Conservation (phyloP, 2,329 filamentous ascomycete species). For the Cordyceps farinosa region DNA sequence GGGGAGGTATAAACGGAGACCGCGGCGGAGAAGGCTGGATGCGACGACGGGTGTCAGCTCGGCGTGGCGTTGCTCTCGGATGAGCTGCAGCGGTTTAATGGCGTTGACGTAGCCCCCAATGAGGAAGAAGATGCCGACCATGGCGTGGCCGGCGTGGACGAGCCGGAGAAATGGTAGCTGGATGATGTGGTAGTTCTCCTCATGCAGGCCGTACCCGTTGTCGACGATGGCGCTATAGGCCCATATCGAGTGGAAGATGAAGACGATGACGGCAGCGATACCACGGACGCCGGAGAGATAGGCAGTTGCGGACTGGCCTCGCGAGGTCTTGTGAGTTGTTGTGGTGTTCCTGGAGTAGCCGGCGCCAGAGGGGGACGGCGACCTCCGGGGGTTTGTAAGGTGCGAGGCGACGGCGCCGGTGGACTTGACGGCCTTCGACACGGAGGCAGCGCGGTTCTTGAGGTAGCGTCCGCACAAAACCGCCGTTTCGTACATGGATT, state of each 20-base stretch:
- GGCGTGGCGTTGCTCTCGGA: constrained; percentile 2
- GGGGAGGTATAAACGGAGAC: constrained; percentile 1
- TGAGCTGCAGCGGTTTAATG: neutral
- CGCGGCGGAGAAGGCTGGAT: constrained; percentile 5
- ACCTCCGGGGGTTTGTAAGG: neutral
- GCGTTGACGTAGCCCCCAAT: constrained; percentile 19
- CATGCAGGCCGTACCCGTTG: constrained; percentile 7
- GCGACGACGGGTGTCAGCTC: constrained; percentile 6
- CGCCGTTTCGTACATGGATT: neutral
- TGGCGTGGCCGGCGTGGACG: constrained; percentile 17
- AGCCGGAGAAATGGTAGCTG: constrained; percentile 17
- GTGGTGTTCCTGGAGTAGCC: neutral
- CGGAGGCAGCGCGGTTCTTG: constrained; percentile 6
- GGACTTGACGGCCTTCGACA: neutral
- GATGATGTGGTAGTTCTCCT: constrained; percentile 8
- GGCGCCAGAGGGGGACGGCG: neutral
- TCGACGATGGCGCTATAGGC: neutral
- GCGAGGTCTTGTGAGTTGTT: neutral
- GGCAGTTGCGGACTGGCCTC: neutral
- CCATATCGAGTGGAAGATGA: constrained; percentile 6
- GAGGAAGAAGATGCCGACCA: constrained; percentile 21
- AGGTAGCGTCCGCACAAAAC: constrained; percentile 4
- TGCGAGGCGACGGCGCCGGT: neutral
- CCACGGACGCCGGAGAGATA: constrained; percentile 10
- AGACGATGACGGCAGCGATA: constrained; percentile 12